Evolutionary conservation across 441 rosid species (phyloP).

Genomic region (Corymbia calophylla): DNA sequence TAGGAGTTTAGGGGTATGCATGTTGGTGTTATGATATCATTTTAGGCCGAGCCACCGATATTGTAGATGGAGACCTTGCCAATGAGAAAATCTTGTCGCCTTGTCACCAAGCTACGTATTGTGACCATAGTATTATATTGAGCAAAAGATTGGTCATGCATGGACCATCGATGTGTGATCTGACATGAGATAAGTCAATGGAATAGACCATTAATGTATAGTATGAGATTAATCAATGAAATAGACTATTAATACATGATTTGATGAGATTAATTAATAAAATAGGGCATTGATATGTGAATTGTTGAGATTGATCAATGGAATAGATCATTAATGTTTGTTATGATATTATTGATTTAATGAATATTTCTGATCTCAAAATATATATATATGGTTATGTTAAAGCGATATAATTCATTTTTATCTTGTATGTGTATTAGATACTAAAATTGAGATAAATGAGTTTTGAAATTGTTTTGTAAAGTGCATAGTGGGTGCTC

Average conservation of each 20-base stretch:
- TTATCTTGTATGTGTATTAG: not conserved
- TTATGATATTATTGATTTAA: not conserved
- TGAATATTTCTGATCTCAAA: too few species aligned
- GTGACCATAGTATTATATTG: not conserved
- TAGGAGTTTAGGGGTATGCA: not conserved
- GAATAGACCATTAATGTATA: too few species aligned
- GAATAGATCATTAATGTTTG: not conserved
- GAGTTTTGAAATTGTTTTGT: not conserved
- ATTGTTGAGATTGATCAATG: not conserved
- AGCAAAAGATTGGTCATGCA: not conserved
- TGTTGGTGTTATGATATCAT: not conserved
- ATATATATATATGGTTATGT: not conserved
- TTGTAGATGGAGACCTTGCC: not conserved
- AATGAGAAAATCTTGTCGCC: too few species aligned
- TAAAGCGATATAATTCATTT: not conserved
- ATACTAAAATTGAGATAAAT: not conserved
- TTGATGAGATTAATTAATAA: not conserved
- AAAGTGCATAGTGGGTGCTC: not conserved
- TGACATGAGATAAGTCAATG: too few species aligned
- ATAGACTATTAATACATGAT: too few species aligned
- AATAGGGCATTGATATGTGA: not conserved
- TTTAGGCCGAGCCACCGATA: fast-evolving
- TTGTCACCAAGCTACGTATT: too few species aligned
- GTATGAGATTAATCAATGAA: fast-evolving
- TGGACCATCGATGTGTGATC: too few species aligned